These are phyloP conservation scores for Astragalus membranaceus DNA, from an alignment of 306 rosid genomes.

Conservation along the genomic window DNA sequence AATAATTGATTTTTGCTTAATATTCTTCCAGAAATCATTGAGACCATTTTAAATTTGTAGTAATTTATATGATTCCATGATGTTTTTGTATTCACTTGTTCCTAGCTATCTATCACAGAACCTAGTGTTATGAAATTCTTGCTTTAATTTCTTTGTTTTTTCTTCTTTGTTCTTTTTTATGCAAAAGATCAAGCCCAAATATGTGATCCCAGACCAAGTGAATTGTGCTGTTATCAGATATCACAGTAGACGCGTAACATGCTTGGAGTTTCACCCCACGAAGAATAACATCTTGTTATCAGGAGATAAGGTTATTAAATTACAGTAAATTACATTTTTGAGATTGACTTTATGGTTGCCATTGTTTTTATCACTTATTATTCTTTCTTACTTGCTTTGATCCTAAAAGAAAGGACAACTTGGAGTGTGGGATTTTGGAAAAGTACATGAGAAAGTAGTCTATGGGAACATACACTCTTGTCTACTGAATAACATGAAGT, in stretches of 20 bases:
- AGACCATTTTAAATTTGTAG: too few relatives aligned
- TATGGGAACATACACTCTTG: conserved; percentile 83
- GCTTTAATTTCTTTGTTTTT: too few relatives aligned
- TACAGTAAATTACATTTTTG: background rate
- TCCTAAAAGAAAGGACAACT: conserved; percentile 84
- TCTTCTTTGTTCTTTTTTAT: too few relatives aligned
- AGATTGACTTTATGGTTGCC: background rate
- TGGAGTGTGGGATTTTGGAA: conserved; percentile 90
- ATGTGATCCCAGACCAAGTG: conserved; percentile 76
- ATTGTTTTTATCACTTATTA: conserved; percentile 17
- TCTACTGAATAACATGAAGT: conserved; percentile 81
- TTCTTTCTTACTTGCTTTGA: conserved; percentile 11
- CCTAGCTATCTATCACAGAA: too few relatives aligned
- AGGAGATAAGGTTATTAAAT: conserved; percentile 71
- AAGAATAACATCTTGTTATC: conserved; percentile 82
- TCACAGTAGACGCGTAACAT: conserved; percentile 80
- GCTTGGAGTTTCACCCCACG: conserved; percentile 93
- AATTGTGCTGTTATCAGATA: conserved; percentile 84
- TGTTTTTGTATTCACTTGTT: too few relatives aligned
- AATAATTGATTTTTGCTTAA: too few relatives aligned
- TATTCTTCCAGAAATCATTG: too few relatives aligned
- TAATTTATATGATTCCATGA: too few relatives aligned
- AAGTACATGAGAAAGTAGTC: conserved; percentile 75
- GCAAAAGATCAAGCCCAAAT: conserved; percentile 68
- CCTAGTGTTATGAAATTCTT: too few relatives aligned